Evolutionary conservation across 2,329 filamentous ascomycete genomes (phyloP), one percentile per base, ranked within the genome.

Genomic region (Sclerotinia nivalis): DNA sequence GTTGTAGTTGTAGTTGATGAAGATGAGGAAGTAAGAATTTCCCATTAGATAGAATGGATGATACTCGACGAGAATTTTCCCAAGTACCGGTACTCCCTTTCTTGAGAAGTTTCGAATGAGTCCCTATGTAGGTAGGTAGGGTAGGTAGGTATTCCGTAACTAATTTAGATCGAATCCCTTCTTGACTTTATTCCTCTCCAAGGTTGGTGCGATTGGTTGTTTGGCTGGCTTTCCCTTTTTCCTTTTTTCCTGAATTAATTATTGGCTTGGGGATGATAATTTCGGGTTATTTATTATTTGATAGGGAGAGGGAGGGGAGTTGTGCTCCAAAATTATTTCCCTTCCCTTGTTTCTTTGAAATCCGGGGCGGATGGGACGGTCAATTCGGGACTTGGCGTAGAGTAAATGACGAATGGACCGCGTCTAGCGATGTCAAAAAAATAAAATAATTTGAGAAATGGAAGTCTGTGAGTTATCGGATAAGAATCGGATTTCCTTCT

Each of bases 341-440:
- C n/a, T 59, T 28, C 37, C 56, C 56, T 60, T 50, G 59, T 50
- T 25, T 20, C n/a, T 12, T 37, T 34, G 60, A 37, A 62, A 62
- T 50, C 60, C 60, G 60, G 60, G 60, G 60, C 31, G 60, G 31
- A 34, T 50, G 34, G 45, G 28, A 50, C 45, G 45, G 60, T 25
- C 60, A 50, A 25, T 62, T 62, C 45, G 60, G 60, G 31, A 50
- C 60, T 49, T 50, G 60, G 45, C 60, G 45, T 25, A 62, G 37
- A 37, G 28, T n/a, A 45, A 43, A 60, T 60, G 56, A 60, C 56
- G 56, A 45, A 60, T 45, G 45, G 49, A 50, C 20, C 60, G 60
- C 60, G 28, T 37, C 28, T 62, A 62, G 60, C 60, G 60, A 62
- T 62, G 45, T 62, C 45, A 50, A 37, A 31, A 34, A 55, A 56